Evolutionary conservation across 2,329 filamentous ascomycete species (phyloP), one percentile per base, ranked within the genome.

Genomic region (Fusarium mangiferae): DNA sequence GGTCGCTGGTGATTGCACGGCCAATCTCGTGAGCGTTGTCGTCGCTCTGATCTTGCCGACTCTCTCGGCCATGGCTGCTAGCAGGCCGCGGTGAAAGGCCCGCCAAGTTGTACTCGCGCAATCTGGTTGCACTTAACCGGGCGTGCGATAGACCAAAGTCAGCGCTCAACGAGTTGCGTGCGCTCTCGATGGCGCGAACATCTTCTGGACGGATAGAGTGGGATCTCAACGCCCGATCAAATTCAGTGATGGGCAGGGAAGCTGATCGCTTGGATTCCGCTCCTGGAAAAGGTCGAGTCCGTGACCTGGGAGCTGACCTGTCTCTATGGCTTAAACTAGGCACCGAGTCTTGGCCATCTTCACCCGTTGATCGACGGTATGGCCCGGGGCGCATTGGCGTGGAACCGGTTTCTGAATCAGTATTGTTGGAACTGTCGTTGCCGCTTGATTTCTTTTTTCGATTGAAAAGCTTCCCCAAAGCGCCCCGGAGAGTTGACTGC

Each of bases 51-150:
- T 82, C 76, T 57, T 82, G 74, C 30, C 81, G 82, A 49, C 83
- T 86, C 28, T 84, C 85, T 41, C 87, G 85, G 12, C 84, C 89
- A 48, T 90, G 89, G 12, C 85, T 86, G 75, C 89, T 91, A n/a
- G 88, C 89, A 26, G 90, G 90, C 42, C 90, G 85, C 0, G 90
- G 90, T 6, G 89, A 89, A 49, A 92, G 82, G 1, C 90, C 90
- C 5, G 83, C 84, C 71, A 88, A 83, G 64, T 87, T 86, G 17
- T 80, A 81, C 64, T 82, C 83, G 17, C 83, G 75, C 18, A 68
- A 73, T 71, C 71, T 78, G 26, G 72, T 71, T 7, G 77, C 73
- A 39, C 76, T 78, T 13, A 75, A 55, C 52, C 67, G 83, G 54
- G 82, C 82, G 49, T 82, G 81, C 18, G 78, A 75, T 33, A 82